These are phyloP conservation scores for Picea engelmannii DNA, from an alignment of 83 land plant species.

Conservation along the genomic window DNA sequence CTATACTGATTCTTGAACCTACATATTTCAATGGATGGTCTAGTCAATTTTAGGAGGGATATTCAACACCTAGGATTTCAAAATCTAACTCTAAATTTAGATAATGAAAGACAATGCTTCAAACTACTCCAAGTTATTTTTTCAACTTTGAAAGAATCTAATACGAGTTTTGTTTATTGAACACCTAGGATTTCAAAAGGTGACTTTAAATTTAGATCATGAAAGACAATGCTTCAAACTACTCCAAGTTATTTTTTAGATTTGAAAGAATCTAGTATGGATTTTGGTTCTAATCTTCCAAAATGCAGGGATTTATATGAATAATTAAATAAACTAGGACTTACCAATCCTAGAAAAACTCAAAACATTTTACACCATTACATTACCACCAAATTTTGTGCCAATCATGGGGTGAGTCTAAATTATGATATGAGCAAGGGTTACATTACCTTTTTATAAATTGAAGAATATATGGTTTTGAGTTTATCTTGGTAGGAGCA, in stretches of 20 bases:
- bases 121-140: not conserved
- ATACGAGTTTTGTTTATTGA: no score
- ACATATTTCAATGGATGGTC: not conserved
- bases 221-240: not conserved
- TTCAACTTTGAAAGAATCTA: not conserved
- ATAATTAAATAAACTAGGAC: no score
- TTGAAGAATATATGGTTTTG: no score
- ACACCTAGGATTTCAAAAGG: not conserved
- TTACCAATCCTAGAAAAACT: no score
- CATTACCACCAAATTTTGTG: not conserved
- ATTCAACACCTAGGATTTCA: not conserved
- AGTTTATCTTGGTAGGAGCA: no score
- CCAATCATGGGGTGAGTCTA: not conserved
- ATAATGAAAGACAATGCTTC: not conserved
- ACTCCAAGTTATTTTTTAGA: not conserved
- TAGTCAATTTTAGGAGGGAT: not conserved
- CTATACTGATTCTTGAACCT: slow-evolving; percentile 1
- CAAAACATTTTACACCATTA: no score
- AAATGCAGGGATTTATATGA: no score
- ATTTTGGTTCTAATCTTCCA: no score
- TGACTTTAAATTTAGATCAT: not conserved
- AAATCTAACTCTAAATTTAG: not conserved
- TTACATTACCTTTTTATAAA: not conserved
- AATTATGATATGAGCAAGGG: not conserved
- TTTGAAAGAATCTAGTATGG: not conserved